A percentile compares a stretch with the other conserved stretches of the same genome.
phyloP scores from a whole-genome alignment of 306 rosid species.

The Datisca glomerata region DNA sequence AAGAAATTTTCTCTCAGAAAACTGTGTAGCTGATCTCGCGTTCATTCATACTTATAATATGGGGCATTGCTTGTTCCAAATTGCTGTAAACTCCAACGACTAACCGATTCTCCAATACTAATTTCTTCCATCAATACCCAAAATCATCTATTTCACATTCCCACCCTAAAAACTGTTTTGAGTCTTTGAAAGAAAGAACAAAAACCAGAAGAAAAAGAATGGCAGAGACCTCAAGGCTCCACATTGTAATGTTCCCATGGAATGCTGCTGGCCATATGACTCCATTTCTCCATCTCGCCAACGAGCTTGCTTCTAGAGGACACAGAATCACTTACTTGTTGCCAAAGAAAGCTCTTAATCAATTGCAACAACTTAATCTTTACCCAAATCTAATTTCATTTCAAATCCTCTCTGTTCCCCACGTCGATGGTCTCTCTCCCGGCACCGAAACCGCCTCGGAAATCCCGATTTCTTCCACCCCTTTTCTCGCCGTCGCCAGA shows the following conservation, averaged over 20 bases:
- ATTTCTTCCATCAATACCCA: too few species aligned
- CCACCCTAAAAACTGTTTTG: too few species aligned
- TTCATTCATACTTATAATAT: too few species aligned
- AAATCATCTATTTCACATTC: too few species aligned
- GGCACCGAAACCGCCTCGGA: slow-evolving; percentile 36
- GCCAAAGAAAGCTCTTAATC: slow-evolving; percentile 22
- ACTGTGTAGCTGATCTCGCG: too few species aligned
- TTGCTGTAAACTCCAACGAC: too few species aligned
- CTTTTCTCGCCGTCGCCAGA: slow-evolving; percentile 17
- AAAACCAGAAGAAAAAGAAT: too few species aligned
- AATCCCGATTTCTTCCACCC: slow-evolving; percentile 12
- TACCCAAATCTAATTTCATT: slow-evolving; percentile 30
- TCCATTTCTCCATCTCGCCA: slow-evolving; percentile 35
- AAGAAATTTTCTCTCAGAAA: too few species aligned
- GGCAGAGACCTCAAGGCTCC: slow-evolving; percentile 4
- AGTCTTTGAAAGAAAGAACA: too few species aligned
- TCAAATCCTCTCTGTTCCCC: slow-evolving; percentile 17
- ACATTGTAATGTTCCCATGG: slow-evolving; percentile 44
- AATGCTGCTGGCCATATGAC: slow-evolving; percentile 47
- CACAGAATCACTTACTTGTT: slow-evolving; percentile 21
- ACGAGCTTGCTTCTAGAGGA: slow-evolving; percentile 37
- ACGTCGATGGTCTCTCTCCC: slow-evolving; percentile 26
- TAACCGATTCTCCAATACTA: too few species aligned
- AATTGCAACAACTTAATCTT: slow-evolving; percentile 16
- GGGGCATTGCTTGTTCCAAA: too few species aligned